phyloP scores from a whole-genome alignment of 2,329 filamentous ascomycete species.

The Ciborinia camelliae region DNA sequence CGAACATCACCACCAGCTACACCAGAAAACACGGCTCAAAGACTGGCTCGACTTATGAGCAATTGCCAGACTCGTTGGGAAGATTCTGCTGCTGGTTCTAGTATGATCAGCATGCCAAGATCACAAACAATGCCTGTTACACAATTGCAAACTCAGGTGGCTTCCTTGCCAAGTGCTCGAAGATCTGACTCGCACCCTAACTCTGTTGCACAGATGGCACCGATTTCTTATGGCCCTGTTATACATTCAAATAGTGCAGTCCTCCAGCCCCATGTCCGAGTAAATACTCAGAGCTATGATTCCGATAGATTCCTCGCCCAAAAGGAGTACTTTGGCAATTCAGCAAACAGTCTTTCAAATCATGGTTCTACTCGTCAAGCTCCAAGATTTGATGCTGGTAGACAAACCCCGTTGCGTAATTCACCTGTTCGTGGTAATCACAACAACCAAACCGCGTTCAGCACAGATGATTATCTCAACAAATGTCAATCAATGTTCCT shows the following conservation, averaged over 20 bases:
- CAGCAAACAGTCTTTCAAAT: conserved; percentile 41
- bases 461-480: conserved; percentile 3
- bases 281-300: background rate
- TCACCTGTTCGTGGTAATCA: conserved; percentile 47
- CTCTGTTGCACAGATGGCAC: background rate
- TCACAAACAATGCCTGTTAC: conserved; percentile 24
- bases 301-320: conserved; percentile 2
- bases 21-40: conserved; percentile 23
- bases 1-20: conserved; percentile 17
- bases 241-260: background rate
- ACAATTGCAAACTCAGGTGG: conserved; percentile 3
- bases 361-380: conserved; percentile 48
- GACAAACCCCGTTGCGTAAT: conserved; percentile 60
- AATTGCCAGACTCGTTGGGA: conserved; percentile 29
- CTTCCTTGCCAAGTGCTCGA: conserved; percentile 17
- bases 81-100: conserved; percentile 19
- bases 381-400: conserved; percentile 56
- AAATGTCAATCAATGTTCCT: conserved; percentile 11
- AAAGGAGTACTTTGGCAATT: conserved; percentile 13
- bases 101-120: conserved; percentile 18
- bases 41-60: conserved; percentile 28
- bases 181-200: conserved; percentile 27
- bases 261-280: conserved; percentile 1
- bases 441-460: background rate
- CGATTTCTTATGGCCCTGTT: background rate